Evolutionary conservation across 1,284 basidiomycete species (phyloP), one percentile per base, ranked within the genome.

Genomic region (Tranzscheliella williamsii): DNA sequence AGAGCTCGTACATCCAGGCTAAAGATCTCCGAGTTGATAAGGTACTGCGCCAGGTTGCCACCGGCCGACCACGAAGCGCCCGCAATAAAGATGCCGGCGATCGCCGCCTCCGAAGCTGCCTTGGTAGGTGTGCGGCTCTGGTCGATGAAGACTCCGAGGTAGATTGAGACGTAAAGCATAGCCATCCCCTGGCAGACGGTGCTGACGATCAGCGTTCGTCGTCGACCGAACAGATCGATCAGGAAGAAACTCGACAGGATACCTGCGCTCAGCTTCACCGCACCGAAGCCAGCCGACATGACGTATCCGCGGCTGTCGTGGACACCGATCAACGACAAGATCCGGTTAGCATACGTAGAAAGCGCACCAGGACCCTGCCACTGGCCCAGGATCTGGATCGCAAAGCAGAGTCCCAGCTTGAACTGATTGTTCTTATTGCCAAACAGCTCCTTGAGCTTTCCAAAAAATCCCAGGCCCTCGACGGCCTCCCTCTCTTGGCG

Each of bases 11-110:
- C 58, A 33, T 55, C 53, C 7, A 63, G 53, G 31, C 37, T 39
- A 45, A 63, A 56, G 44, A 63, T 63, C 24, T 63, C 58, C 26
- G 48, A 48, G 48, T 56, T 56, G 49, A 63, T 56, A 8, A 63
- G 49, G 49, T 63, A 63, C 42, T 63, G 58, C 2, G 58, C 58
- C 3, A 63, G 49, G 42, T 63, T 63, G 29, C 58, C 58, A 46
- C 58, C 58, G 1, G 58, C 58, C 1, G 48, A 52, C 52, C 52
- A 63, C 1, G 58, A 47, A 16, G 58, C 58, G 40, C 58, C 58
- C 21, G 53, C 53, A 37, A 63, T 52, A 35, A 63, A 63, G 53
- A 56, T 63, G 21, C 49, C 40, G 8, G 50, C 54, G 15, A 57
- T 27, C 4, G 60, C 54, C 2, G 60, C 60, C 16, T 57, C 45